Percentiles rank a stretch among this genome's conserved stretches.
These are phyloP conservation scores for Heliamphora pulchella DNA, from an alignment of 179 eudicot species.

Conservation along the genomic window DNA sequence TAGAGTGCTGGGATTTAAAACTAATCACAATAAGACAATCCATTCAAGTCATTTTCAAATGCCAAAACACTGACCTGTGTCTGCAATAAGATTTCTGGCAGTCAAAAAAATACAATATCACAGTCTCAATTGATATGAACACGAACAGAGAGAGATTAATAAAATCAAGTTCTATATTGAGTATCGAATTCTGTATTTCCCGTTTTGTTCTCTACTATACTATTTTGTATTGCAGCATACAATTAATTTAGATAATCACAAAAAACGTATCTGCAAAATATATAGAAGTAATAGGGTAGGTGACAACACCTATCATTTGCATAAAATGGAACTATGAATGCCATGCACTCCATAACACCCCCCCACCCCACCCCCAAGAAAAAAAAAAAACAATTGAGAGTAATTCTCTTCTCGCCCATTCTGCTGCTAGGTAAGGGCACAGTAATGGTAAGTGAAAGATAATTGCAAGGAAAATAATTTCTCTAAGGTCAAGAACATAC, in stretches of 20 bases:
- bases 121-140: background rate
- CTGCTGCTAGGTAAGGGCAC: background rate
- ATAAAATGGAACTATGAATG: background rate
- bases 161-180: background rate
- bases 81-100: constrained; percentile 4
- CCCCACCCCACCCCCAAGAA: too few species aligned
- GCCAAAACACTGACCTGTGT: background rate
- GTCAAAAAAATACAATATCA: background rate
- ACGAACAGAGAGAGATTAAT: background rate
- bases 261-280: background rate
- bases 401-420: background rate
- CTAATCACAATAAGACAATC: background rate
- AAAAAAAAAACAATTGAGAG: background rate
- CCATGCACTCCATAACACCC: background rate
- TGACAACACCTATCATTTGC: background rate
- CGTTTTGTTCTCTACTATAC: background rate
- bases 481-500: background rate
- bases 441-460: background rate
- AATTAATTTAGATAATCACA: background rate
- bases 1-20: background rate
- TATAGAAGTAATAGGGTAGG: too few species aligned
- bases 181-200: background rate
- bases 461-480: background rate
- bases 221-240: background rate
- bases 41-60: background rate